A percentile compares a stretch with the other conserved stretches of the same genome.
phyloP scores from a whole-genome alignment of 768 basidiomycete species.

The Sarcodon sp. region DNA sequence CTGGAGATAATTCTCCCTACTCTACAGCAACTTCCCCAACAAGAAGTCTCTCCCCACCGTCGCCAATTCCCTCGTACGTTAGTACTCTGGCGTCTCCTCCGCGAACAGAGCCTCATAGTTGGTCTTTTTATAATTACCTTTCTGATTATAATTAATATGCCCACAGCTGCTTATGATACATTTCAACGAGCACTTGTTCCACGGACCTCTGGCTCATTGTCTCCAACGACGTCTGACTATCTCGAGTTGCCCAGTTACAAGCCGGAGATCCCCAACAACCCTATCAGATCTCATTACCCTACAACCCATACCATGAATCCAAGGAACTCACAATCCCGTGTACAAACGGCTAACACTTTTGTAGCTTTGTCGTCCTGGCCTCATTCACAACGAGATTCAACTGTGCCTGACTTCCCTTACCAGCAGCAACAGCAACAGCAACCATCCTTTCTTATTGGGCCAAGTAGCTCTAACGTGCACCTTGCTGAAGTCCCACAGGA shows the following conservation, averaged over 20 bases:
- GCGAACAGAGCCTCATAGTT: neutral
- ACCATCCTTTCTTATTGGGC: no score
- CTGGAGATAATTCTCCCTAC: neutral
- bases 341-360: no score
- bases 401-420: no score
- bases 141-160: neutral
- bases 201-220: neutral
- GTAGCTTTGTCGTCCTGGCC: no score
- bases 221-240: neutral
- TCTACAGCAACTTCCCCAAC: neutral
- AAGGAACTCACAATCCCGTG: no score
- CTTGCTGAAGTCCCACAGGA: no score
- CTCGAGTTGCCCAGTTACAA: neutral
- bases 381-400: no score
- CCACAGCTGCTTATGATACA: neutral
- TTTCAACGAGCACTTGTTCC: neutral
- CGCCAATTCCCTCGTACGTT: neutral
- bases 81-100: neutral
- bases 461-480: no score
- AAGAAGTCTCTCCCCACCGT: neutral
- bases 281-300: neutral
- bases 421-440: no score
- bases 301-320: neutral
- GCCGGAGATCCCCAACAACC: neutral
- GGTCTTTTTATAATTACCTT: neutral